These are phyloP conservation scores for Hibiscus tridactylites DNA, from an alignment of 345 rosid genomes.

Conservation along the genomic window DNA sequence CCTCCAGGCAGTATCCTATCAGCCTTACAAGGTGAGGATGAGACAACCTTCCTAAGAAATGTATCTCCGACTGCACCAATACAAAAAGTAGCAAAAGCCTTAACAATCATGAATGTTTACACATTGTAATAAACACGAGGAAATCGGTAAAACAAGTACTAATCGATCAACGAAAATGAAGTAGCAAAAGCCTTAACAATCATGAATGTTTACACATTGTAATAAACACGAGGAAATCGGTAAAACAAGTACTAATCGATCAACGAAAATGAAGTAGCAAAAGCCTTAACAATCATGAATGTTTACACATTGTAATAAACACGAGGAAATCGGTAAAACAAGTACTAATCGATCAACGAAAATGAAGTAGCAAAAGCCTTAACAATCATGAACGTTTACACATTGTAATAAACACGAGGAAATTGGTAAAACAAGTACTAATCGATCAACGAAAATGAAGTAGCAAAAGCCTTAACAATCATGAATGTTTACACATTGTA, in stretches of 20 bases:
- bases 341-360: too few species aligned
- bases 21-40: constrained; percentile 87
- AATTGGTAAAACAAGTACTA: too few species aligned
- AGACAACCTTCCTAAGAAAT: constrained; percentile 71
- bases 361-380: too few species aligned
- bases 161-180: too few species aligned
- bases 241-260: not conserved
- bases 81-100: too few species aligned
- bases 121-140: too few species aligned
- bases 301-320: not conserved
- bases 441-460: not conserved
- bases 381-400: too few species aligned
- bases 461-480: not conserved
- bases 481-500: too few species aligned
- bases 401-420: too few species aligned
- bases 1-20: constrained; percentile 76
- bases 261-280: too few species aligned
- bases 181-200: not conserved
- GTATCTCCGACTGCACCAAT: constrained; percentile 60
- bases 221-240: not conserved
- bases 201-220: not conserved
- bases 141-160: too few species aligned
- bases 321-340: not conserved
- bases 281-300: not conserved
- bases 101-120: too few species aligned